Base-by-base conservation (phyloP, 2,329 filamentous ascomycete species). In the Aspergillus sp. region DNA sequence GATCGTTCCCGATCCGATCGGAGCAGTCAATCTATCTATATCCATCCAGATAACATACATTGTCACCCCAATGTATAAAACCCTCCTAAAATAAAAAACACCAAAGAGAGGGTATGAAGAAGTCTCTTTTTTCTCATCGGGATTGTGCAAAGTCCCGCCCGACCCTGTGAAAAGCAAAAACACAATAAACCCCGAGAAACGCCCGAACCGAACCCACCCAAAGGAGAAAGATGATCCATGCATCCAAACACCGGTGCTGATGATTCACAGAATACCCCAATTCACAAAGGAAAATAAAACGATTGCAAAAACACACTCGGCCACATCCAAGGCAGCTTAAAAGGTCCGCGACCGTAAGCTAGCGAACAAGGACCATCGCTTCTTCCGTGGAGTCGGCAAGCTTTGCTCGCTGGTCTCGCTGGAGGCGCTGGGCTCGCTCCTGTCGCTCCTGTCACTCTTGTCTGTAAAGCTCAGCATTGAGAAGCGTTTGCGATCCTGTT, bases 321-420 rank as follows among this genome's bases (percentile, higher is more conserved):
- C 32, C 19, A 23, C 42, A n/a, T 17, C 54, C 38, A 25, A 32
- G 7, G 8, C 50, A 15, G 7, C 8, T 61, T 59, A 67, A 30
- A 63, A 61, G 8, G 62, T 61, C 17, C 65, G 70, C 53, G 69
- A 68, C 54, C 68, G 66, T 47, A 71, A 25, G 36, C 41, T 44
- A 44, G 66, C 67, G 63, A 71, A 68, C 58, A 71, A 71, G 62
- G 71, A 74, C 72, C 72, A 74, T 52, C 62, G 63, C 42, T 70
- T 69, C 42, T 70, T 69, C 60, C 69, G 53, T 60, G 63, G 17
- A 61, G 62, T 57, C 10, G 70, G 36, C 3, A 68, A 64, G 36
- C 62, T 56, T 55, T 74, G 72, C 62, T 73, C 68, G 53, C 32
- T 36, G 32, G 32, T 5, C 27, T 30, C 27, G 27, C 27, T 30